Base-by-base conservation (phyloP, 768 basidiomycete species). In the Xerocomus brunneocitrinus region DNA sequence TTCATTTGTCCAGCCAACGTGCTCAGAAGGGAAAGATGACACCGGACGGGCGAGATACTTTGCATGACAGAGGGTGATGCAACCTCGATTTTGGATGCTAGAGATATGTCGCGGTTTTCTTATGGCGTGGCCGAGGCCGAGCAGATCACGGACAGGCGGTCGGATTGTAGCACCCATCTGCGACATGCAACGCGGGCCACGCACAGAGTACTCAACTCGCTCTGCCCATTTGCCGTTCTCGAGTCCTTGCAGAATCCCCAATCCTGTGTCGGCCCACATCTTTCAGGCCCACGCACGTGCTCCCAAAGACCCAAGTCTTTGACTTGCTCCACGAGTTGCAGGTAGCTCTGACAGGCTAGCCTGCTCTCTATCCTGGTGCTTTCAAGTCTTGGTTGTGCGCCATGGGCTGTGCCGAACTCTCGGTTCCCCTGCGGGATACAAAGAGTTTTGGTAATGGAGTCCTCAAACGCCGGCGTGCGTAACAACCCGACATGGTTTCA, bases 401-500 rank as follows among this genome's bases (percentile, higher is more conserved):
- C 82, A 79, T 79, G 76, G 77, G 67, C 74, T 71, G 62, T 73
- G 66, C 46, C 32, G 40, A 54, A 34, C 51, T 58, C 58, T 54
- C 56, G 60, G 62, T 52, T 50, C 60, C 59, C 61, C 54, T 41
- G 46, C 44, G 39, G 43, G 36, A 61, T 54, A 44, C 44, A 55
- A 5, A 8, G 67, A 55, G 52, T 45, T 52, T 58, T 52, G 57
- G 62, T 60, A 73, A 60, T 52, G 74, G 72, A 72, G 73, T 69
- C 69, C 75, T 73, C 58, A 82, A 82, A 74, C 73, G 78, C 70
- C 69, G 73, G 70, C 67, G 69, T 58, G 69, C 78, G 76, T 78
- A 74, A 72, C 66, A 79, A 79, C 78, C 63, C 64, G 65, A 62
- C 77, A 75, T 82, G 81, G 81, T 79, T 76, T 72, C 73, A 69